phyloP scores from a whole-genome alignment of 768 basidiomycete species.

The Lactarius hengduanensis region DNA sequence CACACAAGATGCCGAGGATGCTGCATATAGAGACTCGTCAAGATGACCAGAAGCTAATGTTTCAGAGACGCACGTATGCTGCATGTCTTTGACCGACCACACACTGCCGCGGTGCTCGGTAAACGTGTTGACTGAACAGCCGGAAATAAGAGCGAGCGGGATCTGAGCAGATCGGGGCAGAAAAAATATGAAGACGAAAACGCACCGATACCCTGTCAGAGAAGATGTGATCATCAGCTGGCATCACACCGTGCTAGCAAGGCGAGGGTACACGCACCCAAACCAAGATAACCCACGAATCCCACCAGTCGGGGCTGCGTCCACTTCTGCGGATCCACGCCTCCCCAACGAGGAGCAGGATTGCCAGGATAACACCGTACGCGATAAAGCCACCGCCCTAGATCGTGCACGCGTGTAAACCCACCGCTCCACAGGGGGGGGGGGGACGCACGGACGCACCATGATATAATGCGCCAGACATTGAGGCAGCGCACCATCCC shows the following conservation, averaged over 20 bases:
- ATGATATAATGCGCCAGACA: slow-evolving; percentile 89
- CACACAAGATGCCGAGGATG: slow-evolving; percentile 72
- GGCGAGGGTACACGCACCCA: slow-evolving; percentile 43
- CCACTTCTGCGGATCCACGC: slow-evolving; percentile 70
- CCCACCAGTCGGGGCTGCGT: slow-evolving; percentile 82
- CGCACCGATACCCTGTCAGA: slow-evolving; percentile 30
- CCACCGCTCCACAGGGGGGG: no score
- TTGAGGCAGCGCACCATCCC: slow-evolving; percentile 74
- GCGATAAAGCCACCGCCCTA: slow-evolving; percentile 86
- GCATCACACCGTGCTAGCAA: neutral
- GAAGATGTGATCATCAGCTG: slow-evolving; percentile 5
- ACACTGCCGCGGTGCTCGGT: slow-evolving; percentile 79
- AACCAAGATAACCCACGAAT: slow-evolving; percentile 64
- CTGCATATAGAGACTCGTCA: slow-evolving; percentile 37
- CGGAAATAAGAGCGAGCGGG: slow-evolving; percentile 7
- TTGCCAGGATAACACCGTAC: slow-evolving; percentile 78
- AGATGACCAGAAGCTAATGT: slow-evolving; percentile 8
- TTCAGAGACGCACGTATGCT: slow-evolving; percentile 69
- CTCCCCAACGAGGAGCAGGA: slow-evolving; percentile 75
- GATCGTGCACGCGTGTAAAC: neutral
- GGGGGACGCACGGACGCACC: slow-evolving; percentile 37
- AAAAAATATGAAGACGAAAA: neutral
- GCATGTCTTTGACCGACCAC: slow-evolving; percentile 94
- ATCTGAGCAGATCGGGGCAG: neutral
- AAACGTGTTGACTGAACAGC: slow-evolving; percentile 75